Conservation (phyloP, 2,329 filamentous ascomycete species). For the Fusarium chaquense region DNA sequence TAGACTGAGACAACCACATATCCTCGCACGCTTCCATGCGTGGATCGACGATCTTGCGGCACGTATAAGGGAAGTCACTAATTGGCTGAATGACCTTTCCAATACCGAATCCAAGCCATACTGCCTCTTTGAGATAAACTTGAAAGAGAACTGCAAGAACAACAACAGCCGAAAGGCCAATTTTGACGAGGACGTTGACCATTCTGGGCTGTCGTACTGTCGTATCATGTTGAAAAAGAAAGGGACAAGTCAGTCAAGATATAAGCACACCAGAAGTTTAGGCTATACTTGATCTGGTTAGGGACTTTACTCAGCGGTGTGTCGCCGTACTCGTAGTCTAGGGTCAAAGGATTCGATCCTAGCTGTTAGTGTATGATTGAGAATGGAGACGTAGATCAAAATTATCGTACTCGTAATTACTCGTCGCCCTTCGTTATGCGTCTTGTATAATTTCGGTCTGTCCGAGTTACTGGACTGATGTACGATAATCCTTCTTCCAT, state of each 20-base stretch:
- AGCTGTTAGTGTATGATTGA: background rate
- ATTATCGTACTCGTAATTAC: conserved; percentile 2
- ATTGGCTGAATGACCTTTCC: conserved; percentile 37
- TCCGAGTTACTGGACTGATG: background rate
- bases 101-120: conserved; percentile 44
- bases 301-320: background rate
- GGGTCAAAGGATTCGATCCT: background rate
- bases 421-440: background rate
- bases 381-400: background rate
- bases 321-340: background rate
- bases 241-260: background rate
- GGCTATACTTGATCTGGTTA: background rate
- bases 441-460: background rate
- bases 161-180: conserved; percentile 24
- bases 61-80: conserved; percentile 43
- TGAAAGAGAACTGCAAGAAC: conserved; percentile 42
- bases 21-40: conserved; percentile 44
- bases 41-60: conserved; percentile 38
- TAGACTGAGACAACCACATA: conserved; percentile 45
- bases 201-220: background rate
- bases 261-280: background rate
- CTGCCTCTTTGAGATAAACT: conserved; percentile 36
- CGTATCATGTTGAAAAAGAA: background rate
- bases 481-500: background rate
- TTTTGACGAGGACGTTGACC: conserved; percentile 18